Evolutionary conservation across 1,284 basidiomycete genomes (phyloP).

Genomic region (Boletus smithii): DNA sequence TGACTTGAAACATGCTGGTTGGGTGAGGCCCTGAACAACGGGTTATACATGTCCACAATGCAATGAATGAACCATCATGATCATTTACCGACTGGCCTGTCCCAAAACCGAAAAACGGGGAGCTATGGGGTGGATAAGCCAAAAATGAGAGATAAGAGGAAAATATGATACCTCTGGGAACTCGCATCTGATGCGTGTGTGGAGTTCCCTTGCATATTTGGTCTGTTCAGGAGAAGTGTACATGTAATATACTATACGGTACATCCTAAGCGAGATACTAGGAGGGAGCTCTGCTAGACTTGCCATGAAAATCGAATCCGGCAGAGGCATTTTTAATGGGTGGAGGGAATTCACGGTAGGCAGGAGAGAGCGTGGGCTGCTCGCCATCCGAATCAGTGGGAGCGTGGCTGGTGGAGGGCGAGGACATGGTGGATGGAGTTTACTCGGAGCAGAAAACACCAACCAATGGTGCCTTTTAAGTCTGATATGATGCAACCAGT

Average conservation of each 20-base stretch:
- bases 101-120: constrained; percentile 62
- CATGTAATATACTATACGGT: constrained; percentile 58
- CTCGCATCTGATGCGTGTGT: constrained; percentile 61
- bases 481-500: no score
- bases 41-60: neutral
- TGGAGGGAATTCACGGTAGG: constrained; percentile 52
- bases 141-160: neutral
- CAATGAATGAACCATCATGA: neutral
- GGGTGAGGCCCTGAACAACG: constrained; percentile 35
- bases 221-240: constrained; percentile 42
- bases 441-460: no score
- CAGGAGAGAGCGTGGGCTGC: constrained; percentile 38
- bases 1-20: constrained; percentile 42
- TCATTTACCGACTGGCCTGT: constrained; percentile 54
- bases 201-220: constrained; percentile 55
- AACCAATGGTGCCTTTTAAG: no score
- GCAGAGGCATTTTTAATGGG: constrained; percentile 49
- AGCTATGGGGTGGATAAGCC: constrained; percentile 40
- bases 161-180: constrained; percentile 68
- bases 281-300: constrained; percentile 19
- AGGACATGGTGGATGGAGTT: neutral
- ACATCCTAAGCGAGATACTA: neutral
- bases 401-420: no score
- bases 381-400: neutral
- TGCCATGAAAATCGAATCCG: constrained; percentile 68